These are phyloP conservation scores for Croton laevigatus DNA, from an alignment of 441 rosid genomes.

Conservation along the genomic window DNA sequence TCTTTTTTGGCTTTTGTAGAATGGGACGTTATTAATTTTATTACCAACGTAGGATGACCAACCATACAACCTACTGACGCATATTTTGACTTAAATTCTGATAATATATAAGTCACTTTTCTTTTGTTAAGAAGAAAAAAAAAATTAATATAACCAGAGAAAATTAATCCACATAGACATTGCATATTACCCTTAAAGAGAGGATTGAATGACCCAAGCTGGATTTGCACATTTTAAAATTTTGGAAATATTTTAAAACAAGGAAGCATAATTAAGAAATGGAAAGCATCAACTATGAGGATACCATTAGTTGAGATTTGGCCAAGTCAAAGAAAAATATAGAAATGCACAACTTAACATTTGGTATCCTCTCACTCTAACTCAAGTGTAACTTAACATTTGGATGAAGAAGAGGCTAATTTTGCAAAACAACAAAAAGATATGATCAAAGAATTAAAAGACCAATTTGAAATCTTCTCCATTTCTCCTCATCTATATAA, in stretches of 20 bases:
- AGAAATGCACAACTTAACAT: neutral
- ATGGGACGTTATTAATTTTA: too few relatives aligned
- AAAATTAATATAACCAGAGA: too few relatives aligned
- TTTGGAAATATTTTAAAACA: neutral
- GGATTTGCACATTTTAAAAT: neutral
- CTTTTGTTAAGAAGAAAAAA: too few relatives aligned
- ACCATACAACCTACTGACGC: too few relatives aligned
- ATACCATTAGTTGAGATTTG: slow-evolving; percentile 9
- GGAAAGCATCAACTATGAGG: neutral
- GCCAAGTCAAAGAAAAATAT: slow-evolving; percentile 29
- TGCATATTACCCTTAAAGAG: too few relatives aligned
- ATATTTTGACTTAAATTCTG: too few relatives aligned
- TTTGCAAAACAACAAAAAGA: slow-evolving; percentile 27
- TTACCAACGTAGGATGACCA: too few relatives aligned
- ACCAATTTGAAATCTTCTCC: slow-evolving; percentile 35
- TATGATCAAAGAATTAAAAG: slow-evolving; percentile 22
- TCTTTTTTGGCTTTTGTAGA: too few relatives aligned
- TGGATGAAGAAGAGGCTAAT: slow-evolving; percentile 29
- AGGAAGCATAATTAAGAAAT: neutral
- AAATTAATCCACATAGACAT: too few relatives aligned
- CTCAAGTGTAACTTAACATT: slow-evolving; percentile 26
- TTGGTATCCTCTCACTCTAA: slow-evolving; percentile 11
- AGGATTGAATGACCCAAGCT: slow-evolving; percentile 1
- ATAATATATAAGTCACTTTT: too few relatives aligned
- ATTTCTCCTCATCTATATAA: slow-evolving; percentile 27